Base-by-base conservation (phyloP, 2,329 filamentous ascomycete genomes). In the Huntiella moniliformis region DNA sequence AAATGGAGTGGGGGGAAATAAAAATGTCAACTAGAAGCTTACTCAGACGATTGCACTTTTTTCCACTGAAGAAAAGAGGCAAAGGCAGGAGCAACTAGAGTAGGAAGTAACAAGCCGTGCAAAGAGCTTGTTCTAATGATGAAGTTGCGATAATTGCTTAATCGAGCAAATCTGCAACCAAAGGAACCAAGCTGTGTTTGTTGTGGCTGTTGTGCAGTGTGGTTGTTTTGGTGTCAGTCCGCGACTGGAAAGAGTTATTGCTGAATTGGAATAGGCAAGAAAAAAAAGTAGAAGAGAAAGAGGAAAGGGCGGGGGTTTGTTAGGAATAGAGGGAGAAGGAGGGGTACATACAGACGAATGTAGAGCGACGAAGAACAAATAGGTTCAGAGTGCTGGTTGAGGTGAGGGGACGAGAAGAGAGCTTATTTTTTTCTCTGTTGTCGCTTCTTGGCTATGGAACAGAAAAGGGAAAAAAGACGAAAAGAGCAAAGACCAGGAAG, bases 401-500 rank as follows among this genome's bases (percentile, higher is more conserved):
- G 36, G 35, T 45, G 22, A 39, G 43, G 17, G 22, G 33, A 33
- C 22, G 33, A 32, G 16, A 15, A 38, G 35, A n/a, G 34, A 5
- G 33, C 18, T 35, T 40, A 12, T 31, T n/a, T 10, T 38, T n/a
- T 18, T 45, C 32, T n/a, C 16, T 36, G 31, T 28, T 40, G 33
- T 38, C 22, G 43, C 18, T 41, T 38, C 38, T 34, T 36, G 38
- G 39, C 33, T 17, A 42, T 42, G 37, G 41, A 45, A 39, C 38
- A 17, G 42, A 22, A 48, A 48, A 45, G 42, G 44, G 43, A 42
- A 42, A 42, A 48, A 49, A 45, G 38, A 39, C 43, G 43, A 39
- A 49, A 49, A 49, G 46, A 43, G 38, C 43, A 45, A 46, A 46
- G 43, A 46, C 43, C 39, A 35, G 47, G 43, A 28, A 45, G 42